Evolutionary conservation across 192 early-diverging fungal species (phyloP).

Genomic region (Lobosporangium transversale): DNA sequence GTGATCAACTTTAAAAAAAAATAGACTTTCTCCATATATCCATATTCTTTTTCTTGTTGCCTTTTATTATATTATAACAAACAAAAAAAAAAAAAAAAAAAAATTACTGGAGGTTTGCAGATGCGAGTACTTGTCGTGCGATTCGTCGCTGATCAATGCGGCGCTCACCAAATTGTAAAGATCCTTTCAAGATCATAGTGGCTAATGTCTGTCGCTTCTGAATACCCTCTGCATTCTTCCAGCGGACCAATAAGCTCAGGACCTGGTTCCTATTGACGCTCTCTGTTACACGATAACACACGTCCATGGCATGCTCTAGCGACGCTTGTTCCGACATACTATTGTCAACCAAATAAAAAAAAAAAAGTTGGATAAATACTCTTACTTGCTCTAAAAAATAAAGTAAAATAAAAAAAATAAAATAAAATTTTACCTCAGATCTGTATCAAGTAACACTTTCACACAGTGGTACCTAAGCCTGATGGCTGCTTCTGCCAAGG

Average conservation of each 20-base stretch:
- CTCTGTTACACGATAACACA: slow-evolving; percentile 38
- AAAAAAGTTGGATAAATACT: background rate
- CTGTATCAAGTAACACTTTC: slow-evolving; percentile 44
- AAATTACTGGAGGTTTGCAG: background rate
- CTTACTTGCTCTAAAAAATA: background rate
- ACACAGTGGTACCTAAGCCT: slow-evolving; percentile 42
- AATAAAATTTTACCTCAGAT: slow-evolving; percentile 25
- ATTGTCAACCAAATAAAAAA: background rate
- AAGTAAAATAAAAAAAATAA: no score
- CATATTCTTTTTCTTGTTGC: no score
- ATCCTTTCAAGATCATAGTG: slow-evolving; percentile 29
- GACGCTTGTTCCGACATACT: slow-evolving; percentile 44
- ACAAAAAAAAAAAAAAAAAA: no score
- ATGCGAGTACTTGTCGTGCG: slow-evolving; percentile 15
- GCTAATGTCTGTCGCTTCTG: slow-evolving; percentile 39
- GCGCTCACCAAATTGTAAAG: slow-evolving; percentile 18
- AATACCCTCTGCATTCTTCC: slow-evolving; percentile 34
- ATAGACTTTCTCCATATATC: no score
- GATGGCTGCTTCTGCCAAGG: slow-evolving; percentile 43
- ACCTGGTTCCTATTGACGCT: slow-evolving; percentile 31
- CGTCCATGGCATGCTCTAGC: slow-evolving; percentile 42
- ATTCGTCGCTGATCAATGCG: slow-evolving; percentile 31
- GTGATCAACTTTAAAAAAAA: slow-evolving; percentile 5
- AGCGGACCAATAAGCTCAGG: slow-evolving; percentile 31
- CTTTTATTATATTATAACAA: no score